Evolutionary conservation across 78 protist genomes (phyloP).

Genomic region (Dictyostelium firmibasis): DNA sequence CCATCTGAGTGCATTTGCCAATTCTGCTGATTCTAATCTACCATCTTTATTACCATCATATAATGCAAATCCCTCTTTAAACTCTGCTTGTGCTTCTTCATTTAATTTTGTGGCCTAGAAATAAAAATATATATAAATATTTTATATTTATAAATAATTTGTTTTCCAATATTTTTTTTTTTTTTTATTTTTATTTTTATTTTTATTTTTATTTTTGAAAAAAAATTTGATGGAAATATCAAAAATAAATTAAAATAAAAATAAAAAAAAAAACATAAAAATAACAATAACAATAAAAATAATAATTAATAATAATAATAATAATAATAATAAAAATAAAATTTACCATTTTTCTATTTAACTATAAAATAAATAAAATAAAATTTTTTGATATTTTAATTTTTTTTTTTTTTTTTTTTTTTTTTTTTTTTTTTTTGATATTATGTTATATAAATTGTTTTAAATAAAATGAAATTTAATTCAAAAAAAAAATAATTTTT

Average conservation of each 20-base stretch:
- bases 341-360: neutral
- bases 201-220: neutral
- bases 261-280: neutral
- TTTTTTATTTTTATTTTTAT: neutral
- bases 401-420: neutral
- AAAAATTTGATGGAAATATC: neutral
- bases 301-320: no score
- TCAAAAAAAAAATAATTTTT: neutral
- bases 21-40: slow-evolving; percentile 53
- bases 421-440: neutral
- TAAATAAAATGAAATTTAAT: neutral
- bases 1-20: slow-evolving; percentile 49
- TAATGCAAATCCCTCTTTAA: slow-evolving; percentile 61
- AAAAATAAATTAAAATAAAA: neutral
- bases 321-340: no score
- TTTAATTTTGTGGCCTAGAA: slow-evolving; percentile 40
- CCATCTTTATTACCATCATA: slow-evolving; percentile 75
- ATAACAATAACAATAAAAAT: no score
- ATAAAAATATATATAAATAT: neutral
- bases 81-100: slow-evolving; percentile 77
- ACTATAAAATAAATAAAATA: no score
- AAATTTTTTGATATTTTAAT: no score
- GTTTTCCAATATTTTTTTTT: neutral
- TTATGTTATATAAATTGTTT: neutral
- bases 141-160: neutral